Percentiles rank a stretch among this genome's conserved stretches.
Conservation (phyloP, 306 rosid genomes). For the Corylus heterophylla region DNA sequence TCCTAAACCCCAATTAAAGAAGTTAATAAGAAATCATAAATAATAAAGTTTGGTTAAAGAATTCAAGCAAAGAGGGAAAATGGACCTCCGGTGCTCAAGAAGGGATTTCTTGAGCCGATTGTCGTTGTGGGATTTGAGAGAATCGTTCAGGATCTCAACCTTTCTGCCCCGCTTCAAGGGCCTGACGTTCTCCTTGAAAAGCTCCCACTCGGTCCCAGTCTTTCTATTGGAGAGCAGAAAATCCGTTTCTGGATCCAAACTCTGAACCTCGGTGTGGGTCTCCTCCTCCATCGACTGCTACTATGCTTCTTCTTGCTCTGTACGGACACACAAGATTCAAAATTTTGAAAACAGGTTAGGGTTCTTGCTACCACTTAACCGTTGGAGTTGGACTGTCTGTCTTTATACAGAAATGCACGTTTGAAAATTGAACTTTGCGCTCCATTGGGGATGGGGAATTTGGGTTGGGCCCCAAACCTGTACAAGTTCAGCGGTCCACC, state of each 20-base stretch:
- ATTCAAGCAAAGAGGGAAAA: not conserved
- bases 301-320: slow-evolving; percentile 28
- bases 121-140: slow-evolving; percentile 60
- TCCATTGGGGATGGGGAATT: not conserved
- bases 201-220: slow-evolving; percentile 88
- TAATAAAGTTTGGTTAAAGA: not conserved
- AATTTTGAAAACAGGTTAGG: slow-evolving; percentile 5
- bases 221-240: slow-evolving; percentile 61
- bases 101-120: slow-evolving; percentile 64
- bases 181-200: slow-evolving; percentile 85
- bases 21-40: not conserved
- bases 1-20: slow-evolving; percentile 30
- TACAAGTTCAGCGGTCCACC: not conserved
- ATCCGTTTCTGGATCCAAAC: slow-evolving; percentile 75
- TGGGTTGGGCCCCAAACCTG: not conserved
- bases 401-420: not conserved
- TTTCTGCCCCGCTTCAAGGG: slow-evolving; percentile 95
- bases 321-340: slow-evolving; percentile 5
- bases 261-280: slow-evolving; percentile 4
- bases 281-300: slow-evolving; percentile 14
- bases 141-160: slow-evolving; percentile 57
- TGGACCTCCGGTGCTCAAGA: slow-evolving; percentile 55
- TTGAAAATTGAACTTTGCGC: not conserved
- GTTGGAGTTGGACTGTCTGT: not conserved
- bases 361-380: not conserved